Evolutionary conservation across 169 alveolate species (phyloP), one percentile per base, ranked within the genome.

Genomic region (Sarcocystis neurona): DNA sequence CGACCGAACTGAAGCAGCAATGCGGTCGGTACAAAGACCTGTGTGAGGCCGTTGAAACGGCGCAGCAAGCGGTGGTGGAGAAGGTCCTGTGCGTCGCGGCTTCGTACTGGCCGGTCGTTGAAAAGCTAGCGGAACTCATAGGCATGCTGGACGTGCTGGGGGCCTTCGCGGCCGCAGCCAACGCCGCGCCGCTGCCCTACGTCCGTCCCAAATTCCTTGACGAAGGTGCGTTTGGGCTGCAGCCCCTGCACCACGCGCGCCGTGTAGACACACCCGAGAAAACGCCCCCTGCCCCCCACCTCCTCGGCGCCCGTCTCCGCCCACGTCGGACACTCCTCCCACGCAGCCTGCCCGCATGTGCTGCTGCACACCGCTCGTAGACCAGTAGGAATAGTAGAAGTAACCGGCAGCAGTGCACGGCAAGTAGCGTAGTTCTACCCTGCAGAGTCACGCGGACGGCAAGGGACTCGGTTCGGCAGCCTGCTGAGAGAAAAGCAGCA

Each of bases 101-200:
- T 39, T 96, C 99, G 5, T 98, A 98, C 92, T 97, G 98, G 95
- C 97, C 99, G 5, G 95, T 97, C 27, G 94, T 97, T 79, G 99
- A 97, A 90, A 90, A 96, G 84, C 95, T 97, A 39, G 92, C 97
- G 3, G 93, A 93, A 53, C 79, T 97, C 44, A 92, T 98, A 58
- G 95, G 99, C 27, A 95, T 97, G 34, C 90, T 98, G 60, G 99
- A 98, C 92, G 99, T 97, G 6, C 90, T 98, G 48, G 92, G 96
- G 44, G 95, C 99, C 44, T 98, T 98, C 87, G 97, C 99, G 32
- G 94, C 93, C 50, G 97, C 97, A 41, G 96, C 98, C 30, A 87
- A 94, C 41, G 94, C 97, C 53, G 93, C 97, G 27, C 95, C 97
- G 23, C 94, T 88, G 44, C 91, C 94, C 8, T 97, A 96, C 92